Evolutionary conservation across 495 filamentous ascomycete species (phyloP).

Genomic region (Penicillium canariense): DNA sequence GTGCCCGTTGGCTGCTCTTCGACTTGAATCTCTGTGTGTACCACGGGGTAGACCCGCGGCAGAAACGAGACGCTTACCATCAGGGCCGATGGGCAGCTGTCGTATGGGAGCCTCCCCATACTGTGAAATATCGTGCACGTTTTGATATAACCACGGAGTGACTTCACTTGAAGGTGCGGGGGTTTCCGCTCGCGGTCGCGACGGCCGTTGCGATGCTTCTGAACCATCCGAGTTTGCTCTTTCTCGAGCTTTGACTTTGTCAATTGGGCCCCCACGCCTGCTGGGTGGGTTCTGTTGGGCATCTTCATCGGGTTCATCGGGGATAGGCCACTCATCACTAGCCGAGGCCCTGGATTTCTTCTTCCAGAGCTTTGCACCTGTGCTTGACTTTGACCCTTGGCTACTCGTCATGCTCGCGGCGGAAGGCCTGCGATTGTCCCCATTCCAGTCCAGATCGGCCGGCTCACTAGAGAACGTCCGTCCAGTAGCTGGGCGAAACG

Average conservation of each 20-base stretch:
- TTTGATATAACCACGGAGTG: conserved; percentile 93
- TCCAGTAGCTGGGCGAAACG: conserved; percentile 62
- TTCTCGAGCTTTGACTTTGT: conserved; percentile 57
- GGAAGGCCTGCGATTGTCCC: conserved; percentile 81
- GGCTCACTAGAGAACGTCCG: conserved; percentile 65
- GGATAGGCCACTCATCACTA: conserved; percentile 72
- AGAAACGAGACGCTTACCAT: conserved; percentile 61
- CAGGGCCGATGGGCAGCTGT: conserved; percentile 65
- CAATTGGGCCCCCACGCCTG: conserved; percentile 46
- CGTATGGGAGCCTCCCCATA: conserved; percentile 82
- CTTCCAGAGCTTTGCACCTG: conserved; percentile 63
- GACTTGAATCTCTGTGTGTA: conserved; percentile 48
- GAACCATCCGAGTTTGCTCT: conserved; percentile 69
- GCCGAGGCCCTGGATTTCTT: conserved; percentile 79
- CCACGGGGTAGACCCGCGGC: conserved; percentile 32
- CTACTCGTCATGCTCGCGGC: conserved; percentile 88
- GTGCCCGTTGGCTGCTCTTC: conserved; percentile 71
- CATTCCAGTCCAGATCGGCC: conserved; percentile 60
- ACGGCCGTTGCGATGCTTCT: conserved; percentile 64
- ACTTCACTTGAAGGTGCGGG: conserved; percentile 92
- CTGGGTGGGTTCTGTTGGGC: conserved; percentile 22
- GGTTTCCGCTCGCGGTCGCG: conserved; percentile 63
- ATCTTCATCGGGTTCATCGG: conserved; percentile 58
- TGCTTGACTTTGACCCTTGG: conserved; percentile 79
- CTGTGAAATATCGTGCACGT: conserved; percentile 75